Percentiles rank a stretch among this genome's conserved stretches.
Conservation (phyloP, 2,329 filamentous ascomycete species). For the Penicillium fuscoglaucum region DNA sequence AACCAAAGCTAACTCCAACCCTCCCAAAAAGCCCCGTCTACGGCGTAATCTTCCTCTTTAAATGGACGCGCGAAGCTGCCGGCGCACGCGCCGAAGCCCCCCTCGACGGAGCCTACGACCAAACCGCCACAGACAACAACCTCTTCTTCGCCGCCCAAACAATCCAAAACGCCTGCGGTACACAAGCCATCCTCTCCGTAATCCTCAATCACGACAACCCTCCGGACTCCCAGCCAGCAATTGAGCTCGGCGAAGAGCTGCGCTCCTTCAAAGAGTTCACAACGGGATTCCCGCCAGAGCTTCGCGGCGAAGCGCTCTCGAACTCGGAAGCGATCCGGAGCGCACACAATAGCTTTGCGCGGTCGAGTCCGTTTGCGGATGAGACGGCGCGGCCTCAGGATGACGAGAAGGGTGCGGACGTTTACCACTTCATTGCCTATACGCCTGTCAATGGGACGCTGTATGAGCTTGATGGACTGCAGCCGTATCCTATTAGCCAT, state of each 20-base stretch:
- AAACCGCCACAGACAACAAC: constrained; percentile 64
- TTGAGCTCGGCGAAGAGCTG: constrained; percentile 72
- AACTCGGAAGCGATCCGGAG: constrained; percentile 71
- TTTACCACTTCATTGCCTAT: constrained; percentile 98
- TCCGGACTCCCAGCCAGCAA: constrained; percentile 31
- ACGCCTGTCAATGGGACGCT: constrained; percentile 74
- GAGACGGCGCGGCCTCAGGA: constrained; percentile 74
- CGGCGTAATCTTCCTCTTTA: constrained; percentile 99
- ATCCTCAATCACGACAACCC: constrained; percentile 73
- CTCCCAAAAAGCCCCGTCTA: constrained; percentile 65
- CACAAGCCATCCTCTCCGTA: constrained; percentile 88
- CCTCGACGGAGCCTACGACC: constrained; percentile 79
- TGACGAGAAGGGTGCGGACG: constrained; percentile 70
- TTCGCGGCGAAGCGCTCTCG: constrained; percentile 68
- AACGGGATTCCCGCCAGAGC: constrained; percentile 74
- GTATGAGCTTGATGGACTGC: constrained; percentile 93
- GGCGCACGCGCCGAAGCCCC: constrained; percentile 67
- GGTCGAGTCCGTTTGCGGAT: constrained; percentile 85
- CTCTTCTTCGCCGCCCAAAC: constrained; percentile 96
- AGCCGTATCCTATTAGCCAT: constrained; percentile 88
- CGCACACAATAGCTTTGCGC: constrained; percentile 88
- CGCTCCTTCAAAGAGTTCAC: constrained; percentile 85
- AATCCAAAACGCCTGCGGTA: constrained; percentile 97
- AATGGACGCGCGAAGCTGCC: constrained; percentile 64
- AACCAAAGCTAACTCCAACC: constrained; percentile 6